Conservation (phyloP, 371 early-diverging fungal species). For the Apophysomyces ossiformis region DNA sequence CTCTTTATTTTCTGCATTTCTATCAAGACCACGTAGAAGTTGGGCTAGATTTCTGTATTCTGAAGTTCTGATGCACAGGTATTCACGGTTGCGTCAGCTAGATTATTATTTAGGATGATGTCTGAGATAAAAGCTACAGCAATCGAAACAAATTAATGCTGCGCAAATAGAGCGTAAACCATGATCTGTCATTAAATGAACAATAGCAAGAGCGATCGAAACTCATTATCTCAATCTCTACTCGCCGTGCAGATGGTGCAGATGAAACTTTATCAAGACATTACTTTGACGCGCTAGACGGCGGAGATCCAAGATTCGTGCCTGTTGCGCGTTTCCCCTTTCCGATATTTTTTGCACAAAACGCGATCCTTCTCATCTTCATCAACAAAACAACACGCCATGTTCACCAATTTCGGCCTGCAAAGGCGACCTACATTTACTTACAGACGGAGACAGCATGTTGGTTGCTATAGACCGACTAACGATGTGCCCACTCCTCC, state of each 20-base stretch:
- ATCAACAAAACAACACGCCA: background rate
- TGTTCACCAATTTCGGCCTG: conserved; percentile 14
- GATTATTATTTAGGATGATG: too few relatives aligned
- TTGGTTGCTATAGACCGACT: background rate
- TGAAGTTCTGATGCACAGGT: too few relatives aligned
- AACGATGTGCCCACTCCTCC: background rate
- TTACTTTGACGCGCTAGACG: background rate
- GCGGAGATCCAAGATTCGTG: background rate
- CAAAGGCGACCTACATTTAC: conserved; percentile 14
- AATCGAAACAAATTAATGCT: too few relatives aligned
- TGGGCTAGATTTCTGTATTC: too few relatives aligned
- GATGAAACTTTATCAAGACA: background rate
- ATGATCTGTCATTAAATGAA: too few relatives aligned
- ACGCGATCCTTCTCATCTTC: background rate
- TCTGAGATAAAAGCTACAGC: too few relatives aligned
- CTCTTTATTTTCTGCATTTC: too few relatives aligned
- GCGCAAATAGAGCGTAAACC: too few relatives aligned
- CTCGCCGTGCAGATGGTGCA: too few relatives aligned
- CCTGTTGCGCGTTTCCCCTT: conserved; percentile 8
- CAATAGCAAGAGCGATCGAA: background rate
- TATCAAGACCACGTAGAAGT: too few relatives aligned
- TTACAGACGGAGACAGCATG: conserved; percentile 15
- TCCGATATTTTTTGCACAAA: background rate
- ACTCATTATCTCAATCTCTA: background rate
- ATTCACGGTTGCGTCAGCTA: too few relatives aligned